These are phyloP conservation scores for Rhazya stricta DNA, from an alignment of 257 asterid genomes.

Conservation along the genomic window DNA sequence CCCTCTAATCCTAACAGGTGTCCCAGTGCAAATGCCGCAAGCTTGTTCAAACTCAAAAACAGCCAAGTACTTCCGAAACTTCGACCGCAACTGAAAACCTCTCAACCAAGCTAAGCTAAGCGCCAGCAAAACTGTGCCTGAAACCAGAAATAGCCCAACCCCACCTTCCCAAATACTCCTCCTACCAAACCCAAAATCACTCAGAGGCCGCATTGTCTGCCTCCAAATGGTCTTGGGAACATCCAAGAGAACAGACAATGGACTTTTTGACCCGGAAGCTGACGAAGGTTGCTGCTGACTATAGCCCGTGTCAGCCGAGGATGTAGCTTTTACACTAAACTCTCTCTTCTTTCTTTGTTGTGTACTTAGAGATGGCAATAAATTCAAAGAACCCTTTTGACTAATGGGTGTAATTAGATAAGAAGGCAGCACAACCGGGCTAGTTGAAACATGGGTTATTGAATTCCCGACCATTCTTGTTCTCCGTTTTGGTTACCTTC, in stretches of 20 bases:
- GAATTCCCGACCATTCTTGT: constrained; percentile 51
- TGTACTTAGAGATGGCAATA: constrained; percentile 36
- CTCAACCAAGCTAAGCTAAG: constrained; percentile 94
- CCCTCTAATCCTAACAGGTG: constrained; percentile 93
- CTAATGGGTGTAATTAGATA: constrained; percentile 29
- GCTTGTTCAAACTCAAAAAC: constrained; percentile 90
- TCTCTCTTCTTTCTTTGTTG: constrained; percentile 28
- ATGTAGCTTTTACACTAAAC: constrained; percentile 35
- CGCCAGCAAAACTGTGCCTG: constrained; percentile 71
- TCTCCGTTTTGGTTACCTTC: not conserved
- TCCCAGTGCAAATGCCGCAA: constrained; percentile 87
- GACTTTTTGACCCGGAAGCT: constrained; percentile 43
- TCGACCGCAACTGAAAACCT: constrained; percentile 82
- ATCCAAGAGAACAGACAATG: constrained; percentile 52
- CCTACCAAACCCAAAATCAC: constrained; percentile 90
- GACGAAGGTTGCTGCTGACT: constrained; percentile 32
- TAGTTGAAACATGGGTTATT: constrained; percentile 37
- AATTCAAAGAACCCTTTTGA: constrained; percentile 29
- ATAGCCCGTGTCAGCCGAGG: constrained; percentile 42
- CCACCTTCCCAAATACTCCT: constrained; percentile 99
- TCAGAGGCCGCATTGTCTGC: constrained; percentile 74
- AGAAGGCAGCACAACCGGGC: constrained; percentile 35
- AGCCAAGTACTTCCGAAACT: constrained; percentile 75
- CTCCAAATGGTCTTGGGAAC: constrained; percentile 68
- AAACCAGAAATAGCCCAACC: constrained; percentile 84